phyloP scores from a whole-genome alignment of 2,329 filamentous ascomycete species.

The Neofusicoccum cordaticola region DNA sequence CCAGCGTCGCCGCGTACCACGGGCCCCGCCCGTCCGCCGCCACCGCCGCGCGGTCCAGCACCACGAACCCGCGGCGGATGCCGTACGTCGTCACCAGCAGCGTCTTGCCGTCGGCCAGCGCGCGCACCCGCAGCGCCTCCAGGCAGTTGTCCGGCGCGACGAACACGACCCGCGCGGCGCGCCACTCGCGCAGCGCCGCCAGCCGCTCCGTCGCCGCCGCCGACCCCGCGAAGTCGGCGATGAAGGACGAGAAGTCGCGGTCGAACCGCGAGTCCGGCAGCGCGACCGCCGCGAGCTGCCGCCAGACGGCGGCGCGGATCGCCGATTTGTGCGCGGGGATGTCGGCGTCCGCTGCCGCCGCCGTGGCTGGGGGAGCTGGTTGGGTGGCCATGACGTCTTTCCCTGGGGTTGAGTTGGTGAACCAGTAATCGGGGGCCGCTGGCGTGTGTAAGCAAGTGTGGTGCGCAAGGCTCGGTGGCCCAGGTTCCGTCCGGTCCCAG shows the following conservation, averaged over 20 bases:
- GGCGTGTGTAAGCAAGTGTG: too few species aligned
- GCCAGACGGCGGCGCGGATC: constrained; percentile 34
- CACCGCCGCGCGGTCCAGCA: constrained; percentile 35
- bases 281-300: constrained; percentile 37
- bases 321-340: constrained; percentile 15
- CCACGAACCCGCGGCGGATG: constrained; percentile 42
- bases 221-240: constrained; percentile 43
- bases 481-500: too few species aligned
- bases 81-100: constrained; percentile 44
- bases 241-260: constrained; percentile 44
- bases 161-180: constrained; percentile 33
- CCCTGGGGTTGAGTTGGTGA: too few species aligned
- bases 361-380: too few species aligned
- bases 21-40: constrained; percentile 28
- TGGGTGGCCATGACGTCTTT: too few species aligned
- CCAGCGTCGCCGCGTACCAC: constrained; percentile 38
- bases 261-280: constrained; percentile 45
- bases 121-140: constrained; percentile 38
- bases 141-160: constrained; percentile 46
- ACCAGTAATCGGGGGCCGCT: too few species aligned
- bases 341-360: too few species aligned
- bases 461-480: too few species aligned
- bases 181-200: constrained; percentile 32
- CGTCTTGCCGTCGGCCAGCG: constrained; percentile 41
- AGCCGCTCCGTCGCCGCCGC: constrained; percentile 33